Percentiles rank a stretch among this genome's conserved stretches.
phyloP scores from a whole-genome alignment of 2,329 filamentous ascomycete genomes.

The Hysterium pulicare region DNA sequence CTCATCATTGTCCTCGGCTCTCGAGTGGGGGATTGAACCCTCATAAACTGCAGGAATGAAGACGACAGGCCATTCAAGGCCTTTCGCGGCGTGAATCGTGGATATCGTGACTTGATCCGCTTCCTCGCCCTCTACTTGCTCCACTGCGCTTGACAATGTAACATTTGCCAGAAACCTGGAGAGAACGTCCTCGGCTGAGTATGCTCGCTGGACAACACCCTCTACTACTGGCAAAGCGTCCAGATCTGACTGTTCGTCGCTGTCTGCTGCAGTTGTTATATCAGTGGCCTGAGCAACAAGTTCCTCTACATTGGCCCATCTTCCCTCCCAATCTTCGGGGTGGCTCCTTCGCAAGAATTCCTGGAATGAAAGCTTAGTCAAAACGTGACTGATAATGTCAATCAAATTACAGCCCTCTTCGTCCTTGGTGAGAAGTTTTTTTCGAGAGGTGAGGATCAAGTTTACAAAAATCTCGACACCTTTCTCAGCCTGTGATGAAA shows the following conservation, averaged over 20 bases:
- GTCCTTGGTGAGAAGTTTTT: slow-evolving; percentile 50
- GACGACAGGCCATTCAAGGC: slow-evolving; percentile 92
- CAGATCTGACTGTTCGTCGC: slow-evolving; percentile 39
- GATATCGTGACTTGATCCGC: slow-evolving; percentile 76
- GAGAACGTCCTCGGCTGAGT: slow-evolving; percentile 60
- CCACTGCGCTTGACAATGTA: slow-evolving; percentile 75
- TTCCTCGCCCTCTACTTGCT: slow-evolving; percentile 58
- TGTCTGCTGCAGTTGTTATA: slow-evolving; percentile 51
- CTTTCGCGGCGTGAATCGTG: slow-evolving; percentile 94
- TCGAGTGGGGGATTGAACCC: slow-evolving; percentile 84
- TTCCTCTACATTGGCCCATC: slow-evolving; percentile 88
- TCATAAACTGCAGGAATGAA: slow-evolving; percentile 89
- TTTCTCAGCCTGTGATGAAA: slow-evolving; percentile 54
- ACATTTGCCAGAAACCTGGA: slow-evolving; percentile 86
- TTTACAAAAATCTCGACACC: slow-evolving; percentile 58
- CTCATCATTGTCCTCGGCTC: slow-evolving; percentile 81
- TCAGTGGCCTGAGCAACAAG: slow-evolving; percentile 77
- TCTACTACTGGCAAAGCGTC: slow-evolving; percentile 64
- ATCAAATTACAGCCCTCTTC: slow-evolving; percentile 37
- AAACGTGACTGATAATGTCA: slow-evolving; percentile 55
- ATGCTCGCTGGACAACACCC: slow-evolving; percentile 60
- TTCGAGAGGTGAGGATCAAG: slow-evolving; percentile 55
- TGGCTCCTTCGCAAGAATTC: slow-evolving; percentile 71
- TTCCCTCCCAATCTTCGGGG: slow-evolving; percentile 60
- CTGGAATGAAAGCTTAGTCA: slow-evolving; percentile 67